Conservation (phyloP, 2,329 filamentous ascomycete genomes). For the Sarocladium brachiariae region DNA sequence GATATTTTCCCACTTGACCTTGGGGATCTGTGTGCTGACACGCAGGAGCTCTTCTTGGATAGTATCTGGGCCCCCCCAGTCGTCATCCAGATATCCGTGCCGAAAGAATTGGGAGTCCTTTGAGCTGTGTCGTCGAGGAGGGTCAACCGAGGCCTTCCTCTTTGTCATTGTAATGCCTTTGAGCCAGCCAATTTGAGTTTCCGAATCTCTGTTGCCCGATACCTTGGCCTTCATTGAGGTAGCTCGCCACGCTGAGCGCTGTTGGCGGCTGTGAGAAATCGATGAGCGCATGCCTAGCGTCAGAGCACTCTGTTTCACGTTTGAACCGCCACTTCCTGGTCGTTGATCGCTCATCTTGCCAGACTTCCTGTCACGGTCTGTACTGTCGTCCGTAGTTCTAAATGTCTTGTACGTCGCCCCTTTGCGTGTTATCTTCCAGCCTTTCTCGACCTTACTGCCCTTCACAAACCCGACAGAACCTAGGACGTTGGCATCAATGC, state of each 20-base stretch:
- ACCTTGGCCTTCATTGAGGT: slow-evolving; percentile 54
- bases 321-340: slow-evolving; percentile 35
- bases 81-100: slow-evolving; percentile 40
- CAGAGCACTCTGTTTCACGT: slow-evolving; percentile 32
- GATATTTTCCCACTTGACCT: slow-evolving; percentile 58
- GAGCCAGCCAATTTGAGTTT: slow-evolving; percentile 62
- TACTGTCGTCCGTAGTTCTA: slow-evolving; percentile 58
- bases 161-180: slow-evolving; percentile 60
- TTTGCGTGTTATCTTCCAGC: slow-evolving; percentile 68
- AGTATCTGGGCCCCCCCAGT: slow-evolving; percentile 55
- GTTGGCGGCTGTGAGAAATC: slow-evolving; percentile 21
- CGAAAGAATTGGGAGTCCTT: slow-evolving; percentile 46
- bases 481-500: slow-evolving; percentile 58
- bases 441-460: slow-evolving; percentile 57
- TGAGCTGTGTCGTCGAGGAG: slow-evolving; percentile 37
- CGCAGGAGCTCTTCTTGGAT: slow-evolving; percentile 60
- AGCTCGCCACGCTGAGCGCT: slow-evolving; percentile 41
- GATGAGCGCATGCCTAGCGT: slow-evolving; percentile 36
- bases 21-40: slow-evolving; percentile 54
- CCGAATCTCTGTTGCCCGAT: slow-evolving; percentile 37
- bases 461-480: slow-evolving; percentile 66
- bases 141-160: slow-evolving; percentile 35
- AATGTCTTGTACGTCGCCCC: slow-evolving; percentile 84
- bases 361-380: slow-evolving; percentile 49
- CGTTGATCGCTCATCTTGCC: slow-evolving; percentile 57